Evolutionary conservation across 2,329 filamentous ascomycete genomes (phyloP).

Genomic region (Aspergillus fumigatus): DNA sequence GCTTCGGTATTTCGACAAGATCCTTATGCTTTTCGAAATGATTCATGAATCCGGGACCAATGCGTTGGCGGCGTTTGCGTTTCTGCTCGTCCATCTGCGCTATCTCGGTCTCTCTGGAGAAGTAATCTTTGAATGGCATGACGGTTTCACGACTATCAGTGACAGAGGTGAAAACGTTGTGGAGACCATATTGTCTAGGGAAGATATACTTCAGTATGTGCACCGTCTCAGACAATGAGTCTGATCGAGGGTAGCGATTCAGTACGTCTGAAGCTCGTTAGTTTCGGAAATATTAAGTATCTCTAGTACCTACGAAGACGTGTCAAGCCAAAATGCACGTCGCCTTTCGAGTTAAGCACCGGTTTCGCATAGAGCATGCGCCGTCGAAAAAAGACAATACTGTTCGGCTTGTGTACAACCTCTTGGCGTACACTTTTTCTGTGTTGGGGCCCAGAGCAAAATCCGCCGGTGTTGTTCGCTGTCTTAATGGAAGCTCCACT

Average conservation of each 20-base stretch:
- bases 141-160: constrained; percentile 62
- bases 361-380: constrained; percentile 83
- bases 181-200: constrained; percentile 79
- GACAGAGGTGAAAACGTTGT: constrained; percentile 81
- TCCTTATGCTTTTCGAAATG: constrained; percentile 3
- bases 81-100: constrained; percentile 16
- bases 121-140: constrained; percentile 79
- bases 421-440: background rate
- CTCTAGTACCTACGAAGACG: constrained; percentile 64
- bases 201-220: constrained; percentile 91
- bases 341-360: constrained; percentile 62
- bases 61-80: constrained; percentile 2
- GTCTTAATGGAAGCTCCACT: background rate
- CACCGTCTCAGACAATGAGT: constrained; percentile 50
- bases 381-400: constrained; percentile 72
- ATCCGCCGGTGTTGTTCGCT: background rate
- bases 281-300: background rate
- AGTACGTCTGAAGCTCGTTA: constrained; percentile 61
- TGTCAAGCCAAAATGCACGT: constrained; percentile 68
- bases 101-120: constrained; percentile 79
- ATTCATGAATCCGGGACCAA: background rate
- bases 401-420: constrained; percentile 36
- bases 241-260: constrained; percentile 58
- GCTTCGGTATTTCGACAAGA: constrained; percentile 32
- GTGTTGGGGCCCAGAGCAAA: background rate